These are phyloP conservation scores for Taphrina populina DNA, from an alignment of 1,139 yeast species.

Conservation along the genomic window DNA sequence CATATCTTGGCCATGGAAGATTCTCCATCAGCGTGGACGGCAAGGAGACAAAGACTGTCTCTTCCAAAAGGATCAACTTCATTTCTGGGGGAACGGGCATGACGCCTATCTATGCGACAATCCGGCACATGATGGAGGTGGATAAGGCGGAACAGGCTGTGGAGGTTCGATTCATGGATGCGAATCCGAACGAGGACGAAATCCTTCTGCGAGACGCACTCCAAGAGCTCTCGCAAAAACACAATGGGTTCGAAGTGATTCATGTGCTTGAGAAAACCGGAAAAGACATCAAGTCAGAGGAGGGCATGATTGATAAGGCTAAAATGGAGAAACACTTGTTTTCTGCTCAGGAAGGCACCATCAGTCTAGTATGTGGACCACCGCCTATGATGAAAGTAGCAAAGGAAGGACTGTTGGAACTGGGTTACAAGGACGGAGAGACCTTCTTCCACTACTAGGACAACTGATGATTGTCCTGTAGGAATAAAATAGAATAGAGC, in stretches of 20 bases:
- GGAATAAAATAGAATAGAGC: too few relatives aligned
- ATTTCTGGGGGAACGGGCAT: constrained; percentile 32
- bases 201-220: constrained; percentile 7
- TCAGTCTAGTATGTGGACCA: constrained; percentile 26
- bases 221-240: constrained; percentile 1
- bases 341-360: constrained; percentile 15
- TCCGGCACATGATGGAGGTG: constrained; percentile 21
- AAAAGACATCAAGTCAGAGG: constrained; percentile 9
- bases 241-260: constrained; percentile 11
- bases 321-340: constrained; percentile 21
- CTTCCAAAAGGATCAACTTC: constrained; percentile 17
- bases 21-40: constrained; percentile 10
- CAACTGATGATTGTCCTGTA: too few relatives aligned
- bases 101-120: constrained; percentile 27
- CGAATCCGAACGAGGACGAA: constrained; percentile 17
- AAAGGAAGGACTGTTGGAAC: constrained; percentile 11
- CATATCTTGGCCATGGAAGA: constrained; percentile 14
- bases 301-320: constrained; percentile 16
- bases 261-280: constrained; percentile 24
- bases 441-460: constrained; percentile 13
- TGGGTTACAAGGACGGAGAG: constrained; percentile 20
- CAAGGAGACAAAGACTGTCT: background rate
- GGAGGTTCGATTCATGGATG: constrained; percentile 20
- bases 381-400: constrained; percentile 27
- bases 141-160: constrained; percentile 1